Evolutionary conservation across 306 rosid genomes (phyloP), one percentile per base, ranked within the genome.

Genomic region (Morella rubra): DNA sequence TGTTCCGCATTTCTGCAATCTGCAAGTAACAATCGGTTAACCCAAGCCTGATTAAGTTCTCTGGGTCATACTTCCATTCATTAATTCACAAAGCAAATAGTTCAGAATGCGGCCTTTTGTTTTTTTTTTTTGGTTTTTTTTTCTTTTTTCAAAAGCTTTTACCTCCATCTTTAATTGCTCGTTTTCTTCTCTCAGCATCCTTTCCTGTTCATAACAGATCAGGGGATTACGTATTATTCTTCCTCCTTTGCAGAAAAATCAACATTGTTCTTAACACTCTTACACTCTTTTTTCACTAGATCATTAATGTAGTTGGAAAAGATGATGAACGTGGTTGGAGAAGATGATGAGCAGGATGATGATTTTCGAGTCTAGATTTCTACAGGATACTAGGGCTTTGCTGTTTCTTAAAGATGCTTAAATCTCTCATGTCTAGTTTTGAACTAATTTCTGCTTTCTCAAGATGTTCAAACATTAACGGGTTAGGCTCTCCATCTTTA

Each of bases 141-240:
- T 32, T 32, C 3, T 32, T 2, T 32, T 27, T 27, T 27, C 32
- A 27, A 32, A 32, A 32, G 44, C 40, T 51, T 50, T 67, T 76
- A 77, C 80, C 80, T 77, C 32, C 62, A 56, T 69, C 41, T 77
- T 45, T 22, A 77, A 71, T 13, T 20, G 47, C 74, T 77, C 56
- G 51, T 55, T 77, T 56, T 68, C 74, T 77, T 67, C 80, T 13
- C 11, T 53, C 45, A 77, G 69, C 32, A 22, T 44, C 54, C 20
- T 77, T 69, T 53, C 74, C 80, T 77, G 62, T 24, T 20, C 49
- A 27, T 15, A 54, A 19, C 45, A 68, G 1, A 53, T 42, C 19
- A 61, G 5, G 13, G 37, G 37, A 32, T 32, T 32, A 32, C 37
- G 37, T 32, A 32, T 32, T 2, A 32, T 32, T 32, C 37, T 32